Evolutionary conservation across 2,329 filamentous ascomycete genomes (phyloP).

Genomic region (Nemania sp.): DNA sequence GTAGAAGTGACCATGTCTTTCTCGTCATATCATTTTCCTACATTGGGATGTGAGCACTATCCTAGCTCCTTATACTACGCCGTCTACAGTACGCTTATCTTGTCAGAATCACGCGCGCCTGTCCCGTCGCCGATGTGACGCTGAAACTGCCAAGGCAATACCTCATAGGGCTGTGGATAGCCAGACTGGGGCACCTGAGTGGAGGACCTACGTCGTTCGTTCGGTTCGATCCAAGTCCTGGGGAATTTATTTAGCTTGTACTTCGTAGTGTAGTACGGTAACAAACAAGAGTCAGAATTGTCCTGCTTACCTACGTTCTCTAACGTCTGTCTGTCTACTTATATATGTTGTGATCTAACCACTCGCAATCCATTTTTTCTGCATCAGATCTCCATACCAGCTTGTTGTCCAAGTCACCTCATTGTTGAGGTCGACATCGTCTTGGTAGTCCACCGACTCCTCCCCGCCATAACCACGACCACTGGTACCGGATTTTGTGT

Average conservation of each 20-base stretch:
- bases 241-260: not conserved
- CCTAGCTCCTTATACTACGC: no score
- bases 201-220: no score
- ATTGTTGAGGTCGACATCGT: no score
- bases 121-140: not conserved
- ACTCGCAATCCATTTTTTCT: not conserved
- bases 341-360: not conserved
- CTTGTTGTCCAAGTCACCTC: not conserved
- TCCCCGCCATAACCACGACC: not conserved
- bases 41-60: no score
- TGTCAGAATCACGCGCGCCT: not conserved
- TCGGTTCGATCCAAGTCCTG: no score
- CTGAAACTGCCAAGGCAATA: slow-evolving; percentile 8
- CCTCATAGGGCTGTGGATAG: not conserved
- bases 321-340: not conserved
- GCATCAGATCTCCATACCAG: not conserved
- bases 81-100: no score
- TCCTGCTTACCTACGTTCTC: not conserved
- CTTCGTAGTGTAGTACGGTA: no score
- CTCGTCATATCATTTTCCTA: no score
- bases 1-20: no score
- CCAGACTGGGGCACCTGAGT: no score
- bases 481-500: not conserved
- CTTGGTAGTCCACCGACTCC: no score
- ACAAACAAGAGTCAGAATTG: not conserved